phyloP scores from a whole-genome alignment of 345 rosid species.

The Eucalyptus cloeziana region DNA sequence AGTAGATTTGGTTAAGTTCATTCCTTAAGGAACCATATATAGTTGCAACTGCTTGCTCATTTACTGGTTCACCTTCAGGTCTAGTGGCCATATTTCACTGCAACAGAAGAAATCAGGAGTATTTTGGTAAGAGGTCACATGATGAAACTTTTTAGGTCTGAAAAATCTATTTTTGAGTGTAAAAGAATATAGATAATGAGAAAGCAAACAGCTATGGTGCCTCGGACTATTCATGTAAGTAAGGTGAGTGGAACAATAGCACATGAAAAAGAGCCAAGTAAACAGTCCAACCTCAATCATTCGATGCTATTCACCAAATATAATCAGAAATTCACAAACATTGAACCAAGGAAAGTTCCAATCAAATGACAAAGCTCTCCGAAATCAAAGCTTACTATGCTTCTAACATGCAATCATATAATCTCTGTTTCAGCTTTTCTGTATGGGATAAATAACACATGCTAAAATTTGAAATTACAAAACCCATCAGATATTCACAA shows the following conservation, averaged over 20 bases:
- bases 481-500: not conserved
- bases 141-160: not conserved
- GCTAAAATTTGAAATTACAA: not conserved
- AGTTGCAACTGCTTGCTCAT: constrained; percentile 70
- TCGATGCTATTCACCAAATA: not conserved
- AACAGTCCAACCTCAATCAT: not conserved
- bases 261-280: not conserved
- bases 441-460: not conserved
- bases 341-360: not conserved
- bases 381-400: not conserved
- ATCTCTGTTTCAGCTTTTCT: not conserved
- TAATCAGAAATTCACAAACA: not conserved
- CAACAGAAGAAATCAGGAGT: not conserved
- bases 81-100: constrained; percentile 46
- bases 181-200: not conserved
- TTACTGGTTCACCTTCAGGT: constrained; percentile 18
- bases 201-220: not conserved
- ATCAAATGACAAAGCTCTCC: not conserved
- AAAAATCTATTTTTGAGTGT: not conserved
- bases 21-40: constrained; percentile 54
- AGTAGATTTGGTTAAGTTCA: constrained; percentile 82
- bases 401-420: not conserved
- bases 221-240: not conserved
- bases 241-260: not conserved
- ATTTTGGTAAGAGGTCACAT: not conserved